These are phyloP conservation scores for Gossypium herbaceum DNA, from an alignment of 345 rosid genomes.

Conservation along the genomic window DNA sequence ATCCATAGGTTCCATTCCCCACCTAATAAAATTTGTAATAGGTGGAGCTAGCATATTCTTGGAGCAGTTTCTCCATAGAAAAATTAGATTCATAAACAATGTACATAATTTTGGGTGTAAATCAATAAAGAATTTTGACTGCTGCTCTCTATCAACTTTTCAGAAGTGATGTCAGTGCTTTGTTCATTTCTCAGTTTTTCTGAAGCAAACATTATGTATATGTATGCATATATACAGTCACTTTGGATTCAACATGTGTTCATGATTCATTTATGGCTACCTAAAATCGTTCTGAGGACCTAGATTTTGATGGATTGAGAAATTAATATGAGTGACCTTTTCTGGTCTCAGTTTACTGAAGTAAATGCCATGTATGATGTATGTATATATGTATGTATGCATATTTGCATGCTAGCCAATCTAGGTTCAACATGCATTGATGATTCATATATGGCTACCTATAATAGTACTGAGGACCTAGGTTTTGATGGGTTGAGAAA, in stretches of 20 bases:
- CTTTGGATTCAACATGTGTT: not conserved
- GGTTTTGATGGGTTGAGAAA: not conserved
- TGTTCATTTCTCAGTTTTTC: not conserved
- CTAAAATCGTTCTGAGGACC: not conserved
- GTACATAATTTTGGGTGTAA: not conserved
- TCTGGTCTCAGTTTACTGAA: not conserved
- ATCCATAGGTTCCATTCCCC: not conserved
- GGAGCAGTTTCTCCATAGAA: not conserved
- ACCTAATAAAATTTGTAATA: constrained; percentile 6
- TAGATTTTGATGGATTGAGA: not conserved
- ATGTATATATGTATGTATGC: not conserved
- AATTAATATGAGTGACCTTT: not conserved
- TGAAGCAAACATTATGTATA: not conserved
- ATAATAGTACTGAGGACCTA: not conserved
- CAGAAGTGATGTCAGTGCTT: not conserved
- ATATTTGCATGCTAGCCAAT: not conserved
- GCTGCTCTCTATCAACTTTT: not conserved
- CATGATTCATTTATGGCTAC: not conserved
- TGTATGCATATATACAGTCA: too few species aligned
- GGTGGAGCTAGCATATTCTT: not conserved
- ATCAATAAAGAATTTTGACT: constrained; percentile 9
- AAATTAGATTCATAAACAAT: not conserved
- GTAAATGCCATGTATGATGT: not conserved
- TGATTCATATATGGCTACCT: not conserved
- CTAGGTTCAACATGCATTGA: not conserved